Base-by-base conservation (phyloP, 2,329 filamentous ascomycete genomes). In the Pseudogymnoascus sp. region DNA sequence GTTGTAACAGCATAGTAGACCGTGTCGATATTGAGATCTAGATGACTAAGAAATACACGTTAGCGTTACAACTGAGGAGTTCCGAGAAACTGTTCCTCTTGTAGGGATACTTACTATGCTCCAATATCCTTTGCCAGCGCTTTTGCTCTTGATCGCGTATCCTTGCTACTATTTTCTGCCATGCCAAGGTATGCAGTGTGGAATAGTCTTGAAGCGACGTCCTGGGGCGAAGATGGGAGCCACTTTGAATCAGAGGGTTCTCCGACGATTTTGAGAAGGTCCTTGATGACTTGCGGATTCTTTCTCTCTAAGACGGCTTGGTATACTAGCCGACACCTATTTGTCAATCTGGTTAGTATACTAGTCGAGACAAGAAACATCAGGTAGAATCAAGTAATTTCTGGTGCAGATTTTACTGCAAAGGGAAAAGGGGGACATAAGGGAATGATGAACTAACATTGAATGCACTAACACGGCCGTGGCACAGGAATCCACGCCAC, bases 131-230 rank as follows among this genome's bases (percentile, higher is more conserved):
- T 67, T 5, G 79, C 70, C 0, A 92, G 77, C 0, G 80, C 76
- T 67, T 81, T 80, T 1, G 89, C 86, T 23, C 89, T 77, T 52
- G 78, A 75, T 9, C 88, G 75, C 0, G 88, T 91, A 64, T 90
- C 86, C 52, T 75, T 73, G 23, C 80, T 83, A 57, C 81, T 84
- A 39, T 85, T 86, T 63, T 86, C 82, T 65, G 78, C 74, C 67
- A 84, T 91, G 9, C 87, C 88, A 83, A 90, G 86, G 72, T 83
- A 89, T 52, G 78, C 76, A 1, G 85, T 89, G 64, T 82, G 78
- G 65, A 88, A 83, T 35, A 87, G 76, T 2, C 75, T 72, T 56
- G 75, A 74, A 65, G 79, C 82, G 58, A 87, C 75, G 58, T 86
- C 81, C 66, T 85, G 75, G 2, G 82, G 75, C 5, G 57, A 59